A percentile compares a stretch with the other conserved stretches of the same genome.
Conservation (phyloP, 352 stramenopile genomes). For the Phytophthora ohioensis region DNA sequence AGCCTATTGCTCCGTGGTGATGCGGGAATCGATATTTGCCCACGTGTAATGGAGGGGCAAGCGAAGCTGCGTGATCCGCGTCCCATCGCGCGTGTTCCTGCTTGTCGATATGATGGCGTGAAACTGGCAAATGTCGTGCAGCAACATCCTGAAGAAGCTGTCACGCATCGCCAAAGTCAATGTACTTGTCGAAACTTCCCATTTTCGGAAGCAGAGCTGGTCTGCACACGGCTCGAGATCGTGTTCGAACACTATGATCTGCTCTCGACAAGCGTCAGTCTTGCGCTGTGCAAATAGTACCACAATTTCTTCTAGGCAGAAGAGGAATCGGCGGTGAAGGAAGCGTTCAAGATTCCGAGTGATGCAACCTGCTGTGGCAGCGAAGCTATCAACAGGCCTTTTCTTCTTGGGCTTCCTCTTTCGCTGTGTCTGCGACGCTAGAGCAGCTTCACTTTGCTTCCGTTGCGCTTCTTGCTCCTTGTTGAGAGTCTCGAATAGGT, state of each 20-base stretch:
- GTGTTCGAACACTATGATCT: slow-evolving; percentile 54
- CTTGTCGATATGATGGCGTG: slow-evolving; percentile 73
- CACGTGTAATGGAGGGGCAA: slow-evolving; percentile 75
- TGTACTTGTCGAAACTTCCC: slow-evolving; percentile 71
- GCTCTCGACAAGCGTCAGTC: slow-evolving; percentile 61
- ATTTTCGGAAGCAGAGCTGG: slow-evolving; percentile 59
- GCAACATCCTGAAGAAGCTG: slow-evolving; percentile 72
- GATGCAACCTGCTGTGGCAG: slow-evolving; percentile 28
- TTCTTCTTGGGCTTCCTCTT: slow-evolving; percentile 46
- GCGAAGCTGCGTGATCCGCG: slow-evolving; percentile 72
- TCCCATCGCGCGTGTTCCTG: slow-evolving; percentile 72
- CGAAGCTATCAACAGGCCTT: slow-evolving; percentile 26
- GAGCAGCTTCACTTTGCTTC: slow-evolving; percentile 10
- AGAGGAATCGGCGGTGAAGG: slow-evolving; percentile 79
- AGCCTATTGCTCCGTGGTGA: slow-evolving; percentile 46
- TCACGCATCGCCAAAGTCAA: slow-evolving; percentile 79
- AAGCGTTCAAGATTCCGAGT: slow-evolving; percentile 66
- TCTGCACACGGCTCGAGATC: slow-evolving; percentile 68
- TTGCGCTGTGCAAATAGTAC: slow-evolving; percentile 79
- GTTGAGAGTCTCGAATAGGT: slow-evolving; percentile 68
- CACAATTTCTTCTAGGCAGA: slow-evolving; percentile 79
- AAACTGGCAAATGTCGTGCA: slow-evolving; percentile 82
- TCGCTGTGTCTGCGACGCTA: slow-evolving; percentile 18
- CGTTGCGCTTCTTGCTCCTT: slow-evolving; percentile 36
- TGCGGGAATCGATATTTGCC: slow-evolving; percentile 33